Evolutionary conservation across 352 stramenopile species (phyloP).

Genomic region (Globisporangium perplexum): DNA sequence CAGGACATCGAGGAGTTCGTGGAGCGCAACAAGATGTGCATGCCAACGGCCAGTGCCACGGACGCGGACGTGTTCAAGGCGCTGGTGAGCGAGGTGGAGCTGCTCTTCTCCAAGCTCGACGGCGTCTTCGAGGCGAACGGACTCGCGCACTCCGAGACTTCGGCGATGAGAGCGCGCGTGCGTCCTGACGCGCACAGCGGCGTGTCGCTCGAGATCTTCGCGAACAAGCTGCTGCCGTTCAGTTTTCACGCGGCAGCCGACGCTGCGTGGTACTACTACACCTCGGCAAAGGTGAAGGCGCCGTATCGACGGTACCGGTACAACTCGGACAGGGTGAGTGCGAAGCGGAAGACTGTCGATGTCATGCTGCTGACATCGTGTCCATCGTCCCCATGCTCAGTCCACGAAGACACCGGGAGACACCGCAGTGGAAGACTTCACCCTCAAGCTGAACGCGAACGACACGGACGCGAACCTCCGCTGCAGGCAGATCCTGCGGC

Average conservation of each 20-base stretch:
- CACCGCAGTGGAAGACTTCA: slow-evolving; percentile 56
- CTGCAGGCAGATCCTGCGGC: slow-evolving; percentile 53
- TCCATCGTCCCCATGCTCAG: too few species aligned
- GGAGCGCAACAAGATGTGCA: too few species aligned
- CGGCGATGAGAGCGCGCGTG: slow-evolving; percentile 9
- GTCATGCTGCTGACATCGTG: too few species aligned
- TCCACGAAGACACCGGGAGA: slow-evolving; percentile 33
- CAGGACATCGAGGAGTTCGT: too few species aligned
- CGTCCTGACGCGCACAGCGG: slow-evolving; percentile 4
- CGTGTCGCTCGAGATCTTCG: slow-evolving; percentile 28
- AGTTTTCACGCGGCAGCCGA: slow-evolving; percentile 23
- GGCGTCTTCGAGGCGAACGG: slow-evolving; percentile 21
- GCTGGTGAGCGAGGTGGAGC: slow-evolving; percentile 21
- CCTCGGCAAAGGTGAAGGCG: slow-evolving; percentile 23
- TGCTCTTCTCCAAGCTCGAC: too few species aligned
- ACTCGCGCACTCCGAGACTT: slow-evolving; percentile 4
- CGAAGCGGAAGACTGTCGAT: too few species aligned
- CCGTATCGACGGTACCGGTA: slow-evolving; percentile 27
- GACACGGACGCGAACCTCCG: slow-evolving; percentile 35
- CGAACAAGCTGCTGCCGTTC: slow-evolving; percentile 42
- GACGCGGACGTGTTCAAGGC: slow-evolving; percentile 30
- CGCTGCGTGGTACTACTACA: slow-evolving; percentile 34
- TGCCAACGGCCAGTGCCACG: too few species aligned
- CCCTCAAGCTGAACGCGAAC: slow-evolving; percentile 40
- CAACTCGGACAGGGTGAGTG: slow-evolving; percentile 5